Evolutionary conservation across 495 filamentous ascomycete species (phyloP).

Genomic region (Penicillium pancosmium): DNA sequence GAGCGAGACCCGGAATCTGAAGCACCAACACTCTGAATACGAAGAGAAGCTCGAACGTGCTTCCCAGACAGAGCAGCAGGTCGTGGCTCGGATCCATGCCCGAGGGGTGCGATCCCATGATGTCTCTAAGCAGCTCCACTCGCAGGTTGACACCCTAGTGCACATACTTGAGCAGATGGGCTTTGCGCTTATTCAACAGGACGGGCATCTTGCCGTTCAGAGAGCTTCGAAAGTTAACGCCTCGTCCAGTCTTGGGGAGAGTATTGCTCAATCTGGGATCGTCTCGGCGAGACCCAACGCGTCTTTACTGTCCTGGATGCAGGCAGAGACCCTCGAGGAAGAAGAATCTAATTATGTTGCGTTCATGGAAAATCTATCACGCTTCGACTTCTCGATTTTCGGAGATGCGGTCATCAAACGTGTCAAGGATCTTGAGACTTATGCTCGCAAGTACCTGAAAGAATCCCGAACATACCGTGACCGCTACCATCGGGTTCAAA

Average conservation of each 20-base stretch:
- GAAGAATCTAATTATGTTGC: slow-evolving; percentile 71
- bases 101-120: slow-evolving; percentile 75
- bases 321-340: slow-evolving; percentile 61
- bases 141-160: slow-evolving; percentile 74
- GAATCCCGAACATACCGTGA: slow-evolving; percentile 87
- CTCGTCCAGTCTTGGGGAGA: slow-evolving; percentile 58
- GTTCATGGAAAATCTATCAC: slow-evolving; percentile 68
- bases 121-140: slow-evolving; percentile 75
- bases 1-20: slow-evolving; percentile 63
- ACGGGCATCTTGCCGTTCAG: slow-evolving; percentile 74
- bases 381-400: slow-evolving; percentile 81
- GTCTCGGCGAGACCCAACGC: slow-evolving; percentile 59
- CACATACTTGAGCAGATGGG: slow-evolving; percentile 83
- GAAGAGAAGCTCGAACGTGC: slow-evolving; percentile 58
- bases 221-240: slow-evolving; percentile 68
- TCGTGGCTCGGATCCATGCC: slow-evolving; percentile 54
- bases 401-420: slow-evolving; percentile 81
- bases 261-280: slow-evolving; percentile 62
- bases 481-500: slow-evolving; percentile 78
- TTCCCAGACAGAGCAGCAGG: slow-evolving; percentile 52
- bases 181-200: slow-evolving; percentile 74
- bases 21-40: slow-evolving; percentile 65
- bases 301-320: slow-evolving; percentile 76
- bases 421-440: slow-evolving; percentile 84
- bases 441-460: slow-evolving; percentile 86